phyloP scores from a whole-genome alignment of 2,329 filamentous ascomycete genomes.

The Dryadomyces quercivorus region DNA sequence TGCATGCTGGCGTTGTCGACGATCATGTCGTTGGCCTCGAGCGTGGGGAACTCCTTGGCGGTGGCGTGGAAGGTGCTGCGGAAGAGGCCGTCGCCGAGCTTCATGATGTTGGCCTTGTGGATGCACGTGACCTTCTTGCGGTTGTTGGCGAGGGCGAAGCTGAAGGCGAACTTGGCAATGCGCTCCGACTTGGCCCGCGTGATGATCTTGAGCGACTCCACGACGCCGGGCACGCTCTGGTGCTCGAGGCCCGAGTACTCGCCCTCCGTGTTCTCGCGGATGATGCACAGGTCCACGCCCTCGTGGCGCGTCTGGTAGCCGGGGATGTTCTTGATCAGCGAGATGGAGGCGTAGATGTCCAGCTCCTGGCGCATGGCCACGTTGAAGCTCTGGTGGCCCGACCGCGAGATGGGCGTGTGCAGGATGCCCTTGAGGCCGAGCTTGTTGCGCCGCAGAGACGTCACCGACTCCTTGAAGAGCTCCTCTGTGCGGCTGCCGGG shows the following conservation, averaged over 20 bases:
- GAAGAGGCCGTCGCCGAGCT: conserved; percentile 97
- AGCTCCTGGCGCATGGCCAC: conserved; percentile 97
- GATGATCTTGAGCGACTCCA: conserved; percentile 99
- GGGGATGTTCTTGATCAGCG: conserved; percentile 98
- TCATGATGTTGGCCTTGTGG: conserved; percentile 99
- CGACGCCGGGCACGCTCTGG: conserved; percentile 90
- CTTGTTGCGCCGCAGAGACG: conserved; percentile 96
- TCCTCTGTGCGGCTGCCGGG: conserved; percentile 67
- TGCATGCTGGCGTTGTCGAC: conserved; percentile 99
- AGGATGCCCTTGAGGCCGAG: conserved; percentile 97
- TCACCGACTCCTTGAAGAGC: conserved; percentile 89
- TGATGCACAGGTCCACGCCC: conserved; percentile 96
- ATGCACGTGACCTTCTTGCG: conserved; percentile 99
- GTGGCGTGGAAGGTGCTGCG: conserved; percentile 91
- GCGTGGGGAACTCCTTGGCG: conserved; percentile 86
- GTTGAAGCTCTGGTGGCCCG: conserved; percentile 98
- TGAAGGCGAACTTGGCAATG: conserved; percentile 97
- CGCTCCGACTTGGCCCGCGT: conserved; percentile 98
- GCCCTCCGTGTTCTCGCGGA: conserved; percentile 99
- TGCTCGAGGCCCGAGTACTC: conserved; percentile 99
- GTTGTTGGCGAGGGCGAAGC: conserved; percentile 96
- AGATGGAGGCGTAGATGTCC: conserved; percentile 97
- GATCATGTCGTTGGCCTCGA: conserved; percentile 98
- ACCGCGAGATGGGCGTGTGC: conserved; percentile 92
- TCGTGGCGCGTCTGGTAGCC: conserved; percentile 96